Evolutionary conservation across 305 asterid species (phyloP).

Genomic region (Solanum hybrid): DNA sequence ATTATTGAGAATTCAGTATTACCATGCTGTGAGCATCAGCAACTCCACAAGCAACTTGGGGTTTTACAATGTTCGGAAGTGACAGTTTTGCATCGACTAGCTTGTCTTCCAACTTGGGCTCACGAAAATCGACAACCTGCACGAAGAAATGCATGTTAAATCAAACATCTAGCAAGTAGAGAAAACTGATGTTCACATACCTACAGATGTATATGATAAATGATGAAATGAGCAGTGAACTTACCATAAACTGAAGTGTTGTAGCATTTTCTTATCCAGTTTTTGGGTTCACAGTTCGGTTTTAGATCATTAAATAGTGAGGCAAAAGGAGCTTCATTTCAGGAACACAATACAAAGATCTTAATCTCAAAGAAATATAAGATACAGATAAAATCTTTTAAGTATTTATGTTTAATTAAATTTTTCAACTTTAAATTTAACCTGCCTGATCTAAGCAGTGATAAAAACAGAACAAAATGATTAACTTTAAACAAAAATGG

Average conservation of each 20-base stretch:
- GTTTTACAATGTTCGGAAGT: slow-evolving; percentile 80
- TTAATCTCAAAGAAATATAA: not conserved
- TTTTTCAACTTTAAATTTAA: not conserved
- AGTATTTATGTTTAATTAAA: not conserved
- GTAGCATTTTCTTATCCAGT: not conserved
- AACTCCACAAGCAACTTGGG: slow-evolving; percentile 95
- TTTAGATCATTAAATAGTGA: not conserved
- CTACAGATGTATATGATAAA: slow-evolving; percentile 3
- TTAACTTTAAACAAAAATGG: not conserved
- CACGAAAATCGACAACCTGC: slow-evolving; percentile 77
- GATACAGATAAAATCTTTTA: not conserved
- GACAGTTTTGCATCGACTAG: slow-evolving; percentile 59
- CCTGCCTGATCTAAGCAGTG: not conserved
- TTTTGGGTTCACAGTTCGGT: not conserved
- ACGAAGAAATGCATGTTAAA: slow-evolving; percentile 21
- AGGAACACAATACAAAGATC: not conserved
- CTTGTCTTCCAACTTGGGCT: slow-evolving; percentile 48
- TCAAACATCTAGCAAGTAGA: not conserved
- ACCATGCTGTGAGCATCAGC: slow-evolving; percentile 97
- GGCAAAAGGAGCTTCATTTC: not conserved
- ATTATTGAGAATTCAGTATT: slow-evolving; percentile 1
- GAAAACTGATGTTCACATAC: not conserved
- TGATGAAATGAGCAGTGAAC: not conserved
- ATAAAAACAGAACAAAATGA: not conserved
- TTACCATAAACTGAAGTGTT: not conserved